A percentile compares a stretch with the other conserved stretches of the same genome.
phyloP scores from a whole-genome alignment of 1,284 basidiomycete genomes.

The Apiotrichum laibachii region DNA sequence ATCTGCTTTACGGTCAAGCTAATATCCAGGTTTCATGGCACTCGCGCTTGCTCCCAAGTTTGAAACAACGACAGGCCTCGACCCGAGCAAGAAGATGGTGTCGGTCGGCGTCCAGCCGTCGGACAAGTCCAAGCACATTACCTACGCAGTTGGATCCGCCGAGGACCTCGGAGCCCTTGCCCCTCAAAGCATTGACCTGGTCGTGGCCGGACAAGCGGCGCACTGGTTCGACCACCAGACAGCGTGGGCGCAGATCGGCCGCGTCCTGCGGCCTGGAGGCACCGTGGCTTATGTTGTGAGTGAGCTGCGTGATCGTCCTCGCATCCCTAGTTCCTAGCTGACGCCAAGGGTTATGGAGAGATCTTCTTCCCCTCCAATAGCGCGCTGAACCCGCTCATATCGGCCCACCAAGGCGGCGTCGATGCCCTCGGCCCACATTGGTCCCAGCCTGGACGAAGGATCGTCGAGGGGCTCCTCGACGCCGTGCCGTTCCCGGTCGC shows the following conservation, averaged over 20 bases:
- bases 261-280: constrained; percentile 65
- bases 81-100: constrained; percentile 74
- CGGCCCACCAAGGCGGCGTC: constrained; percentile 20
- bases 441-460: constrained; percentile 73
- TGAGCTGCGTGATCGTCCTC: not conserved
- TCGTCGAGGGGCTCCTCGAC: constrained; percentile 68
- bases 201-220: constrained; percentile 73
- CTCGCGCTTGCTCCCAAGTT: constrained; percentile 60
- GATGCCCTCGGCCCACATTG: constrained; percentile 71
- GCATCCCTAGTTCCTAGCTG: not conserved
- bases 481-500: constrained; percentile 63
- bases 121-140: constrained; percentile 40
- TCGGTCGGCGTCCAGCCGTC: constrained; percentile 55
- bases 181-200: constrained; percentile 65
- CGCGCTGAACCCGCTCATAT: constrained; percentile 60
- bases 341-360: constrained; percentile 68
- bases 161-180: constrained; percentile 31
- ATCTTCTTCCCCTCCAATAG: constrained; percentile 66
- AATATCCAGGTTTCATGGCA: constrained; percentile 60
- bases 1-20: not conserved
- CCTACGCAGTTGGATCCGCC: constrained; percentile 50
- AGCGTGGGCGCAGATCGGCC: constrained; percentile 67
- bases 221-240: constrained; percentile 81
- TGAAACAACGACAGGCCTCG: constrained; percentile 63
- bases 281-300: constrained; percentile 73